phyloP scores from a whole-genome alignment of 2,329 filamentous ascomycete genomes.

The Raffaelea arxii region DNA sequence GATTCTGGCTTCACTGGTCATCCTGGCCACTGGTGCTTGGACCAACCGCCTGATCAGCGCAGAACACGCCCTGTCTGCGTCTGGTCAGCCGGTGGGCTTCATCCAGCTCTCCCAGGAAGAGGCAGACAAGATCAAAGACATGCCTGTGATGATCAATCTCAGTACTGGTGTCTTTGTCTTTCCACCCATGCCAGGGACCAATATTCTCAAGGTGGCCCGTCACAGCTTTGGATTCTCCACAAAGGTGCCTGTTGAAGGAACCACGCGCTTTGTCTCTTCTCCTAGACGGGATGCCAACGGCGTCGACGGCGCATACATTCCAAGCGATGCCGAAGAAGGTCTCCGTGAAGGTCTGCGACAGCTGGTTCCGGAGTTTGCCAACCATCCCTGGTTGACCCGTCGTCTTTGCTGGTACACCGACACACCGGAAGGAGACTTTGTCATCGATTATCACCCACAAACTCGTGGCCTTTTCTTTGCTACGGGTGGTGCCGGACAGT shows the following conservation, averaged over 20 bases:
- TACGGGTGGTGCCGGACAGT: background rate
- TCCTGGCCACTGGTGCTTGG: background rate
- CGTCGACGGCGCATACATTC: conserved; percentile 12
- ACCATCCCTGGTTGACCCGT: conserved; percentile 36
- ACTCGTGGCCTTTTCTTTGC: background rate
- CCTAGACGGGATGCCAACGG: background rate
- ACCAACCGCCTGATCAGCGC: background rate
- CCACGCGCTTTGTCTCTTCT: background rate
- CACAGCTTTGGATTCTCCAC: background rate
- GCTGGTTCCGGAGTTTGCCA: conserved; percentile 38
- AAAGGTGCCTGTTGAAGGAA: background rate
- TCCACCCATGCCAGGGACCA: background rate
- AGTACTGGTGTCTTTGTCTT: background rate
- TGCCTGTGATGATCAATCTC: background rate
- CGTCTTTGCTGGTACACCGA: conserved; percentile 21
- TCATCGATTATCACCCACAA: background rate
- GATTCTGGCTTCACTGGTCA: background rate
- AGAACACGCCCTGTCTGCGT: background rate
- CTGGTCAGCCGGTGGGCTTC: background rate
- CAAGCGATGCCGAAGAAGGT: conserved; percentile 40
- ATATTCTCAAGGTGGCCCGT: background rate
- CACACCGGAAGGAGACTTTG: background rate
- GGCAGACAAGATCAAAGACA: background rate
- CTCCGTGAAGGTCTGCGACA: conserved; percentile 38
- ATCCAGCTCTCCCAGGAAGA: background rate